Conservation (phyloP, 768 basidiomycete genomes). For the Rhizopogon roseolus region DNA sequence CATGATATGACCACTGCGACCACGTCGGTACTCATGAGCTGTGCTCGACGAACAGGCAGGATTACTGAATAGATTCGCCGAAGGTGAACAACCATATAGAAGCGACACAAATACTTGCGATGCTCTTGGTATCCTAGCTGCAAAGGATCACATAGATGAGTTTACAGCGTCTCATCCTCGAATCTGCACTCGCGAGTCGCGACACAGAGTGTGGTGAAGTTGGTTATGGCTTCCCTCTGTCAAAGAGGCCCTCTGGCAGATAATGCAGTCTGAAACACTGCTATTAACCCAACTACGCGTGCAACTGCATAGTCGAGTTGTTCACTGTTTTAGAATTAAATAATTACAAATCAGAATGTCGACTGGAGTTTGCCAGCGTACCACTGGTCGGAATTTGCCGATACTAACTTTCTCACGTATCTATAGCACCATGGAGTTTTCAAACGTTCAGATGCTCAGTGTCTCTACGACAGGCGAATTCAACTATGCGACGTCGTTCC, state of each 20-base stretch:
- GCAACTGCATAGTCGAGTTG: conserved; percentile 45
- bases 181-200: conserved; percentile 2
- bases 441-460: conserved; percentile 45
- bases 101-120: background rate
- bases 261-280: conserved; percentile 44
- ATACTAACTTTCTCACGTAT: background rate
- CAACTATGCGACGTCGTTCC: conserved; percentile 56
- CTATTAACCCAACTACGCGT: conserved; percentile 38
- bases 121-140: background rate
- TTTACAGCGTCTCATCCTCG: background rate
- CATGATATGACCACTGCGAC: background rate
- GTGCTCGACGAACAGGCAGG: background rate
- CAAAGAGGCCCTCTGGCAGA: conserved; percentile 37
- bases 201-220: background rate
- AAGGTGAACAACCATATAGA: background rate
- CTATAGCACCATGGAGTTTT: conserved; percentile 60
- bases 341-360: conserved; percentile 47
- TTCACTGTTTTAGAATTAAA: conserved; percentile 50
- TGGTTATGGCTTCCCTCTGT: conserved; percentile 42
- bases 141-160: conserved; percentile 1
- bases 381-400: background rate
- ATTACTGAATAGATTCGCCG: background rate
- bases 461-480: conserved; percentile 46
- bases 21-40: background rate
- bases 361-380: conserved; percentile 56